Percentiles rank a stretch among this genome's conserved stretches.
Evolutionary conservation across 2,329 filamentous ascomycete genomes (phyloP).

Genomic region (Xylariomycetidae sp.): DNA sequence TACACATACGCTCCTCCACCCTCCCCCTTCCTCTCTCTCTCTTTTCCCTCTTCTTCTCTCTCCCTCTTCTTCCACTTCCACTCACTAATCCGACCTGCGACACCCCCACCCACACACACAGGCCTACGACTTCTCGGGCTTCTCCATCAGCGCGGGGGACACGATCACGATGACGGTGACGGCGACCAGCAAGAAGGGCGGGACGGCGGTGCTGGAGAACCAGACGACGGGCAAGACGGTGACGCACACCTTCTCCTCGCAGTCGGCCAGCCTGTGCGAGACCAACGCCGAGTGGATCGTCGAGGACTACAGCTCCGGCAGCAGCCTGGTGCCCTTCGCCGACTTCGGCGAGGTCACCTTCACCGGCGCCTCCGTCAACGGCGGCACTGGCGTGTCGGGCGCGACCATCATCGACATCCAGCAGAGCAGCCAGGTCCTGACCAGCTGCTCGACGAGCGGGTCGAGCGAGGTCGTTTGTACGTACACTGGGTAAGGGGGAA

Average conservation of each 20-base stretch:
- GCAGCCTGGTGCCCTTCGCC: conserved; percentile 37
- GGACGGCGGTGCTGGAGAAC: conserved; percentile 47
- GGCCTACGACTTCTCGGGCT: conserved; percentile 46
- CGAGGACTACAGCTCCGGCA: conserved; percentile 44
- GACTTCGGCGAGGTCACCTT: conserved; percentile 43
- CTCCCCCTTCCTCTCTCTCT: too few relatives aligned
- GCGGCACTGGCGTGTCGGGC: conserved; percentile 31
- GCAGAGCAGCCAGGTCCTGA: conserved; percentile 35
- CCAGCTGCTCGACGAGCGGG: conserved; percentile 23
- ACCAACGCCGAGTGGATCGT: conserved; percentile 62
- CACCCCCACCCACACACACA: too few relatives aligned
- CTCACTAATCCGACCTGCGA: too few relatives aligned
- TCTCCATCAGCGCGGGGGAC: conserved; percentile 28
- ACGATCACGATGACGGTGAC: conserved; percentile 20
- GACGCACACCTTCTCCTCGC: conserved; percentile 43
- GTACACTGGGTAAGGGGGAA: conserved; percentile 12
- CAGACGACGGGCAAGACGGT: conserved; percentile 45
- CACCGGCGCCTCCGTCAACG: conserved; percentile 31
- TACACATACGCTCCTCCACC: too few relatives aligned
- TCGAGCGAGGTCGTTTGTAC: conserved; percentile 21
- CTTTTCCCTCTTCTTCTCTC: too few relatives aligned
- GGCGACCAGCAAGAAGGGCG: conserved; percentile 36
- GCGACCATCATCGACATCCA: conserved; percentile 42
- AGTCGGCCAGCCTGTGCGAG: conserved; percentile 42
- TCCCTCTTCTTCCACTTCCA: too few relatives aligned